Base-by-base conservation (phyloP, 345 rosid species). In the Erucastrum elatum region DNA sequence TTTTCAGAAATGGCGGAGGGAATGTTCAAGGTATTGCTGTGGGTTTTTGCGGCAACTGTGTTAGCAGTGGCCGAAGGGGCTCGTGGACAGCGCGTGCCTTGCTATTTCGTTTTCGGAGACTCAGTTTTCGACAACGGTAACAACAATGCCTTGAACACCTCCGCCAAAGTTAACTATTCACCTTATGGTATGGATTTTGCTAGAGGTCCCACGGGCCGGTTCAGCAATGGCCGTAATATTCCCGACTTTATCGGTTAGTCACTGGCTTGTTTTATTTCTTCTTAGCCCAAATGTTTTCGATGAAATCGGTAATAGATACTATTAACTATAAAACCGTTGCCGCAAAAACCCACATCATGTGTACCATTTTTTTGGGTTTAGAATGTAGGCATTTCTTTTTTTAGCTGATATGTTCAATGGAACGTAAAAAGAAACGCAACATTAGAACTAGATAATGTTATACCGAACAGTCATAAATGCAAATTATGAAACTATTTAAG, bases 51-150 rank as follows among this genome's bases (percentile, higher is more conserved):
- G 10, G 51, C 71, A 34, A 62, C 11, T 8, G 64, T 49, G 13
- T 35, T 63, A 55, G 75, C 68, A 27, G 53, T 69, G 76, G 61
- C 75, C 39, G n/a, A 15, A 44, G 71, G 6, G 35, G 70, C 65
- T 60, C 60, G 59, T 49, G 83, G 55, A 27, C 85, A 80, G 13
- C 76, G 73, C 51, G 86, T 79, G 3, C 90, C 92, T 9, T 87
- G 92, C 68, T 90, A 81, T 82, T 90, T 88, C 68, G 82, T 90
- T 30, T 90, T 90, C 3, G 92, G 94, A 58, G 94, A 87, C 63
- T 90, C 94, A 0, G 77, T 87, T 68, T 84, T 84, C 9, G 90
- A 90, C 62, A 85, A 70, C 53, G 92, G 92, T 67, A 88, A 90
- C 72, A 88, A 88, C 80, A 88, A 90, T 71, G 58, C n/a, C 29